Evolutionary conservation across 331 rosid species (phyloP).

Genomic region (Prunus yedoensis): DNA sequence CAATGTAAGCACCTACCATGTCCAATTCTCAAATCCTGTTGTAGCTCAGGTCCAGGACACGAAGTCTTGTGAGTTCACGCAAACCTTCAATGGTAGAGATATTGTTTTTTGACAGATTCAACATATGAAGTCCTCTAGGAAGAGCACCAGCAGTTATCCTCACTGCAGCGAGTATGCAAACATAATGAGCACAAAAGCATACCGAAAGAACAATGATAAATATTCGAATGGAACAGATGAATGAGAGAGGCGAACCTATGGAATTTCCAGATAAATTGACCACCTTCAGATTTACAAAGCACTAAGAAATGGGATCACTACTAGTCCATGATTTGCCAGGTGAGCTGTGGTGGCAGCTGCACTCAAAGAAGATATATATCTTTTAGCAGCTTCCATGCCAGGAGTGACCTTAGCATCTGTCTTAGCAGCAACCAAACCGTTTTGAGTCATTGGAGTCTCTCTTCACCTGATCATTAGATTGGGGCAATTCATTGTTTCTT

Average conservation of each 20-base stretch:
- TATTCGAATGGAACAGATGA: slow-evolving; percentile 6
- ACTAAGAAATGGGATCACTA: slow-evolving; percentile 78
- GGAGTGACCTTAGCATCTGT: slow-evolving; percentile 56
- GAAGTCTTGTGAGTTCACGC: slow-evolving; percentile 90
- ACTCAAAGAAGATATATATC: slow-evolving; percentile 75
- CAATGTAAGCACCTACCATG: slow-evolving; percentile 55
- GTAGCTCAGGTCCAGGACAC: slow-evolving; percentile 83
- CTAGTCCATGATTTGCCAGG: slow-evolving; percentile 80
- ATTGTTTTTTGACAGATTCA: slow-evolving; percentile 85
- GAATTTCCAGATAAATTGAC: slow-evolving; percentile 87
- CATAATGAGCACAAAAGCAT: slow-evolving; percentile 8
- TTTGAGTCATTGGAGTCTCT: slow-evolving; percentile 34
- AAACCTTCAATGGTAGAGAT: slow-evolving; percentile 77
- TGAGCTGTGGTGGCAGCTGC: slow-evolving; percentile 73
- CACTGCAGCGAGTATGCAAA: slow-evolving; percentile 56
- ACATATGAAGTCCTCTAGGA: slow-evolving; percentile 85
- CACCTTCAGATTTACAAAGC: slow-evolving; percentile 77
- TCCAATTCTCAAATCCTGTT: slow-evolving; percentile 77
- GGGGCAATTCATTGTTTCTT: slow-evolving; percentile 50
- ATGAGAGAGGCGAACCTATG: slow-evolving; percentile 57
- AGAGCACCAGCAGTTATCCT: slow-evolving; percentile 85
- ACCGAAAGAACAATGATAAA: slow-evolving; percentile 9
- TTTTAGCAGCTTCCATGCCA: slow-evolving; percentile 81
- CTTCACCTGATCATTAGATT: slow-evolving; percentile 35
- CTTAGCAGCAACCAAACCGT: slow-evolving; percentile 30